phyloP scores from a whole-genome alignment of 1,139 yeast genomes.

The Saccharomycopsis hybrid region DNA sequence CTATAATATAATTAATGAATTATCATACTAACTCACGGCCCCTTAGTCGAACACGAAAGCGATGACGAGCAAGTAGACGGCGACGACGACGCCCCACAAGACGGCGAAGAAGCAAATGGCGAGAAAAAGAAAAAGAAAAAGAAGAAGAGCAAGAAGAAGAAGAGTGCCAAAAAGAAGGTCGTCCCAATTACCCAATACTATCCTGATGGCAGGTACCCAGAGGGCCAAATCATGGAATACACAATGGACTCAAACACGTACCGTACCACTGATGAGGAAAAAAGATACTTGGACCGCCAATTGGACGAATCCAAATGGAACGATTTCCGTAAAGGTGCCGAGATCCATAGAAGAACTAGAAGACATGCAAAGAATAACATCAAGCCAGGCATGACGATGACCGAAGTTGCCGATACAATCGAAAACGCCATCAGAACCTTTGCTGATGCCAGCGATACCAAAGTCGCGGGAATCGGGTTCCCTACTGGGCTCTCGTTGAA shows the following conservation, averaged over 20 bases:
- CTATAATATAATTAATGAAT: too few species aligned
- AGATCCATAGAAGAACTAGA: constrained; percentile 88
- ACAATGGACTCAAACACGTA: constrained; percentile 59
- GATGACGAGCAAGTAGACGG: neutral
- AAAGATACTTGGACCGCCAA: constrained; percentile 70
- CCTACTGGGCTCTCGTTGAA: constrained; percentile 94
- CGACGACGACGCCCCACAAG: neutral
- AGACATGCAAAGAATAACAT: constrained; percentile 67
- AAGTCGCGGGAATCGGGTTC: constrained; percentile 82
- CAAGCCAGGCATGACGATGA: constrained; percentile 90
- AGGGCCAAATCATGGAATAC: constrained; percentile 79
- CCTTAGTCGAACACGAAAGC: too few species aligned
- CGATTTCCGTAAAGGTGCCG: constrained; percentile 93
- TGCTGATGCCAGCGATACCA: constrained; percentile 45
- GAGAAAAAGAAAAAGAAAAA: constrained; percentile 21
- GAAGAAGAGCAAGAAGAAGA: constrained; percentile 43
- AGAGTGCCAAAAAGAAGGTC: constrained; percentile 42
- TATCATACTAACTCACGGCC: too few species aligned
- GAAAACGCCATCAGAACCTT: constrained; percentile 79
- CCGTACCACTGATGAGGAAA: constrained; percentile 82
- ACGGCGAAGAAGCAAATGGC: neutral
- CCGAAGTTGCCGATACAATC: constrained; percentile 81
- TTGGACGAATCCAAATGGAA: constrained; percentile 59
- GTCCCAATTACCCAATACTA: constrained; percentile 62
- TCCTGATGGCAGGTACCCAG: constrained; percentile 75